These are phyloP conservation scores for Mortierella sp. DNA, from an alignment of 371 early-diverging fungal genomes.

Conservation along the genomic window DNA sequence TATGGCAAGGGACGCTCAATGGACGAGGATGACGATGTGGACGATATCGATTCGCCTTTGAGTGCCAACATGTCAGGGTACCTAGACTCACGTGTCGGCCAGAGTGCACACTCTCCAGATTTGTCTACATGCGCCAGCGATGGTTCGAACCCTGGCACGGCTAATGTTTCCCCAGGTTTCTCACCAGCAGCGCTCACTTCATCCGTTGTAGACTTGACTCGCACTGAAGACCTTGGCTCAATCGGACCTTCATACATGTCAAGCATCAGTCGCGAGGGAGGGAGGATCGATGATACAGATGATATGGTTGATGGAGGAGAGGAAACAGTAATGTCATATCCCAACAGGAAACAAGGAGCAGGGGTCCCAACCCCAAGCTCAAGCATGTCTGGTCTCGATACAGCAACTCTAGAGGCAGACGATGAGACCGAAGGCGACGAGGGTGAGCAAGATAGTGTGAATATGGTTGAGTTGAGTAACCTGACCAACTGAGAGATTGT, in stretches of 20 bases:
- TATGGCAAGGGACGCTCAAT: constrained; percentile 21
- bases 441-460: constrained; percentile 26
- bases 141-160: constrained; percentile 51
- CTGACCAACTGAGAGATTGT: neutral
- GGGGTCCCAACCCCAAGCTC: constrained; percentile 33
- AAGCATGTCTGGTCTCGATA: constrained; percentile 4
- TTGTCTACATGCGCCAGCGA: constrained; percentile 43
- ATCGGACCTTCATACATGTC: constrained; percentile 12
- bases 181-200: constrained; percentile 3
- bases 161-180: constrained; percentile 24
- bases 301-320: constrained; percentile 5
- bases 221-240: neutral
- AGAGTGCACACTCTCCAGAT: constrained; percentile 23
- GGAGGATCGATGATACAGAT: constrained; percentile 30
- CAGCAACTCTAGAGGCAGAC: constrained; percentile 8
- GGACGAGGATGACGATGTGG: constrained; percentile 23
- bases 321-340: neutral
- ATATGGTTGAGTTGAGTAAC: constrained; percentile 18
- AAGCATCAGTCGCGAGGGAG: constrained; percentile 30
- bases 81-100: constrained; percentile 1
- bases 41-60: constrained; percentile 20
- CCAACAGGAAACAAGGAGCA: constrained; percentile 6
- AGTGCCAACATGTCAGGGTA: constrained; percentile 5
- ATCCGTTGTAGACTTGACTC: neutral
- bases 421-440: constrained; percentile 16